Conservation (phyloP, 768 basidiomycete species). For the Lentinula sp. region DNA sequence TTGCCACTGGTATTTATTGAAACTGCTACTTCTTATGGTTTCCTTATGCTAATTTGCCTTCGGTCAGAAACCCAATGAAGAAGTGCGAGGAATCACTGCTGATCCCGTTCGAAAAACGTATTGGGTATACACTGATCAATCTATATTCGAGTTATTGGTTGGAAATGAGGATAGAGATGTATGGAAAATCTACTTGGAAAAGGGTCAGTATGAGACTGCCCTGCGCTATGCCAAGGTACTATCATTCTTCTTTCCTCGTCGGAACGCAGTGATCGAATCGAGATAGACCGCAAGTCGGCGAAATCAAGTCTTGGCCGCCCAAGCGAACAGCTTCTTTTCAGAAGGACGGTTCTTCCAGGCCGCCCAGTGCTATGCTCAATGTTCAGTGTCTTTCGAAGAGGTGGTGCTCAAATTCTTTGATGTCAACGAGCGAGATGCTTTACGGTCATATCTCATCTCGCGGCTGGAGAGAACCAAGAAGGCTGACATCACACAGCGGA, state of each 20-base stretch:
- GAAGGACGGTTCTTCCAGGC: conserved; percentile 84
- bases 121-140: conserved; percentile 89
- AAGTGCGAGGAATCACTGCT: conserved; percentile 65
- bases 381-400: conserved; percentile 84
- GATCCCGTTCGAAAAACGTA: conserved; percentile 88
- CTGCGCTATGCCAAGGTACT: conserved; percentile 77
- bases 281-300: conserved; percentile 82
- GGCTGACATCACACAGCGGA: conserved; percentile 83
- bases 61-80: conserved; percentile 67
- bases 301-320: conserved; percentile 75
- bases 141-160: conserved; percentile 82
- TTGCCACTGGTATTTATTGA: conserved; percentile 58
- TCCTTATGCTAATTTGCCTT: not conserved
- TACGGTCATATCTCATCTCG: conserved; percentile 85
- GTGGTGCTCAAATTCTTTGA: conserved; percentile 89
- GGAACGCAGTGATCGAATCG: not conserved
- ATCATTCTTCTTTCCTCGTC: not conserved
- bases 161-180: conserved; percentile 90
- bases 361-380: conserved; percentile 88
- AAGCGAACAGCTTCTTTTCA: conserved; percentile 76
- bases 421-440: conserved; percentile 81
- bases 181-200: conserved; percentile 85
- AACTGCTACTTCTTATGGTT: not conserved
- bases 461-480: conserved; percentile 82
- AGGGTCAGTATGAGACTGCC: conserved; percentile 72